Base-by-base conservation (phyloP, 805 yeast species). In the Myxozyma neglecta region DNA sequence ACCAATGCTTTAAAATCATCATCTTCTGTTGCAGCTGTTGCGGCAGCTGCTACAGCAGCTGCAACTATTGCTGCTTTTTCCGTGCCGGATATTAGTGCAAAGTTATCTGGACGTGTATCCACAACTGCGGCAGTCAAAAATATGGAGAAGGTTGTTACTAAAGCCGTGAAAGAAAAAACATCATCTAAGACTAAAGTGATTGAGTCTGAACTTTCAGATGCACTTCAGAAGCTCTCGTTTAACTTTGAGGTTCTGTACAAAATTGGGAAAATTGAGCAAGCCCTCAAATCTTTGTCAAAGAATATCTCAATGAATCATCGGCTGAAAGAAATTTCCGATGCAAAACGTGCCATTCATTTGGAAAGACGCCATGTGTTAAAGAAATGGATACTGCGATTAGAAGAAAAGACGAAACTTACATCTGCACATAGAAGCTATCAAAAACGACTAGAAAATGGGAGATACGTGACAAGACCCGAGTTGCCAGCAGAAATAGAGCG, bases 51-150 rank as follows among this genome's bases (percentile, higher is more conserved):
- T 3, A 49, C 49, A 3, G 46, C 56, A 3, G 18, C 48, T 24
- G 56, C 56, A n/a, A 24, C 49, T 16, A 46, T 34, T 8, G 55
- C n/a, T 24, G 46, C 55, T 16, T 39, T 51, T 20, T 13, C 55
- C 6, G 49, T 53, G 18, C 49, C 56, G 10, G 56, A 53, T 43
- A 13, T 53, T 6, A 43, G 49, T 32, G 56, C 56, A 34, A 53
- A 53, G 20, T 6, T 42, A 34, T 53, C 56, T 29, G 42, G 44
- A 34, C 8, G 34, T 32, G 47, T 43, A 8, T 48, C 34, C 4
- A 14, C 34, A 2, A 11, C 55, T 6, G 46, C 55, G 13, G 46
- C 35, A 3, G 46, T 40, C 9, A 20, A n/a, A 14, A 20, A 51
- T 4, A 37, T 20, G 10, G 53, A 50, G 35, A 16, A 50, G 39